Conservation (phyloP, 2,329 filamentous ascomycete genomes). For the Magnaporthales sp. region DNA sequence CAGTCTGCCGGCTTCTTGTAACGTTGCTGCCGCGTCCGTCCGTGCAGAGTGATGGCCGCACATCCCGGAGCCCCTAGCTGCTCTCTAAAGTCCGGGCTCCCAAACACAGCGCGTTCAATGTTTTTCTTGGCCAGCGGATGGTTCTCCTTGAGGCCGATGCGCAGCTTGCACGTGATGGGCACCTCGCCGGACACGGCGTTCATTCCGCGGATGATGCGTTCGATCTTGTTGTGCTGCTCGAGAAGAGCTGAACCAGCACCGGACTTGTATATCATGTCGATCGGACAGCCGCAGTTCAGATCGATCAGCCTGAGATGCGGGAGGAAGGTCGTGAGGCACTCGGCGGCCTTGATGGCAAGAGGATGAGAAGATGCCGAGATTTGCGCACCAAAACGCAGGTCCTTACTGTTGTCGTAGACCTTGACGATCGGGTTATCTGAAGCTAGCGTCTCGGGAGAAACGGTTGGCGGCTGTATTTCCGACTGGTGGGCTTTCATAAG, state of each 20-base stretch:
- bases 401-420: conserved; percentile 72
- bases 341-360: conserved; percentile 80
- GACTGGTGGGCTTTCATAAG: conserved; percentile 86
- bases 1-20: conserved; percentile 93
- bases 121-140: conserved; percentile 73
- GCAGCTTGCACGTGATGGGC: conserved; percentile 90
- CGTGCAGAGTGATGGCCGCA: conserved; percentile 92
- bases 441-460: conserved; percentile 33
- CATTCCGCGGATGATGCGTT: conserved; percentile 95
- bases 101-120: conserved; percentile 75
- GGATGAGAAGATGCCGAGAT: conserved; percentile 90
- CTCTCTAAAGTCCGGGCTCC: conserved; percentile 62
- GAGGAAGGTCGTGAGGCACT: conserved; percentile 66
- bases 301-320: conserved; percentile 86
- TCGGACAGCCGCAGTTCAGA: conserved; percentile 94
- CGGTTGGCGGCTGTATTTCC: conserved; percentile 65
- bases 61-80: conserved; percentile 70
- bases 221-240: conserved; percentile 79
- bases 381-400: conserved; percentile 85
- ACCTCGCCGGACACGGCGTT: conserved; percentile 84
- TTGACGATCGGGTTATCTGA: conserved; percentile 48
- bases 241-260: conserved; percentile 88
- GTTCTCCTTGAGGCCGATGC: conserved; percentile 78
- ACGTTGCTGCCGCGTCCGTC: conserved; percentile 84
- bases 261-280: conserved; percentile 82